Conservation (phyloP, 345 rosid genomes). For the Ceriops decandra region DNA sequence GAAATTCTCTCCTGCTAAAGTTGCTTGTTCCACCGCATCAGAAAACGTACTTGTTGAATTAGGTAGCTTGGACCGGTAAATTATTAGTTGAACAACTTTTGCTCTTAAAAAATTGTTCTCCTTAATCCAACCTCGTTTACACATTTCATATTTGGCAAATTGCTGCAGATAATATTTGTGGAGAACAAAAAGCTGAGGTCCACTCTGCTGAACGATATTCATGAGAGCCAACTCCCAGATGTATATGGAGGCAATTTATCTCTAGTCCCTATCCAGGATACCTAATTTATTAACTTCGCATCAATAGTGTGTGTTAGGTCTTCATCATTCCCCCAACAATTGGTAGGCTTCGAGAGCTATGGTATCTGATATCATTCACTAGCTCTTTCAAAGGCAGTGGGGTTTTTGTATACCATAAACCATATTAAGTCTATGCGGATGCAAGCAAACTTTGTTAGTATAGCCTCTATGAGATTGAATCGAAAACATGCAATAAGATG, state of each 20-base stretch:
- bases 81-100: too few relatives aligned
- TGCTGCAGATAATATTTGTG: conserved; percentile 67
- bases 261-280: conserved; percentile 58
- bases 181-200: conserved; percentile 65
- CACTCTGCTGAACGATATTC: conserved; percentile 67
- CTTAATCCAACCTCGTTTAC: neutral
- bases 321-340: neutral
- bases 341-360: neutral
- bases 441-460: too few relatives aligned
- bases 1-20: conserved; percentile 9
- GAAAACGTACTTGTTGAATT: neutral
- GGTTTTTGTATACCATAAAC: neutral
- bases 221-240: conserved; percentile 74
- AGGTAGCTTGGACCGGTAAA: neutral
- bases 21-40: neutral
- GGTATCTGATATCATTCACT: neutral
- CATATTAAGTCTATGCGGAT: too few relatives aligned
- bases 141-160: neutral
- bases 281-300: conserved; percentile 22
- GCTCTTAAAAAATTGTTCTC: neutral
- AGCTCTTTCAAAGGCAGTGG: neutral
- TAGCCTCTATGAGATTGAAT: too few relatives aligned
- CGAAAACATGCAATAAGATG: too few relatives aligned
- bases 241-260: conserved; percentile 71
- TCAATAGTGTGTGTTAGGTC: neutral